A percentile compares a stretch with the other conserved stretches of the same genome.
phyloP scores from a whole-genome alignment of 495 filamentous ascomycete genomes.

The Aspergillus carlsbadensis region DNA sequence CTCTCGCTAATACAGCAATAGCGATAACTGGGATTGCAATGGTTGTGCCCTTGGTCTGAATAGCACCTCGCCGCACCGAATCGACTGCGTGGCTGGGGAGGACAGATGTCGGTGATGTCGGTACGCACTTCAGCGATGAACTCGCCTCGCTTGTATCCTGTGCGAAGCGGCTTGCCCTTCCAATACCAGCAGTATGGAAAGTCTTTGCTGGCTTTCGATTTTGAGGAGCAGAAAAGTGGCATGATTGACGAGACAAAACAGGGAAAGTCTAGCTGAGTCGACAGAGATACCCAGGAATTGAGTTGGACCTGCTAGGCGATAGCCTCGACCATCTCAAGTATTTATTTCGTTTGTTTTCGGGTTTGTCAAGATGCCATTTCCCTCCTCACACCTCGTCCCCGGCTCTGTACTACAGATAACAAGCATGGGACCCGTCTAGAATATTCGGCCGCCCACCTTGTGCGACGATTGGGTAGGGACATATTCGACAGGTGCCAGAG shows the following conservation, averaged over 20 bases:
- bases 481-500: background rate
- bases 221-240: slow-evolving; percentile 11
- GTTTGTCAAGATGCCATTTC: background rate
- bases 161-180: slow-evolving; percentile 22
- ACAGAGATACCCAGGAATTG: background rate
- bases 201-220: background rate
- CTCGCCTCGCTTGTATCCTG: slow-evolving; percentile 14
- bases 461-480: slow-evolving; percentile 2
- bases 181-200: slow-evolving; percentile 26
- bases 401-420: slow-evolving; percentile 8
- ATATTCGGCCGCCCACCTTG: slow-evolving; percentile 3
- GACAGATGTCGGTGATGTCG: background rate
- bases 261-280: background rate
- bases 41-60: background rate
- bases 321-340: background rate
- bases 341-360: slow-evolving; percentile 3
- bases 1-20: background rate
- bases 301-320: background rate
- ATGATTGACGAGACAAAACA: background rate
- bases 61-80: background rate
- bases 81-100: background rate
- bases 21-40: background rate
- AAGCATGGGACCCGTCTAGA: background rate
- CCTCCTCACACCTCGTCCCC: background rate
- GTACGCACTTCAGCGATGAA: slow-evolving; percentile 3